Percentiles rank a stretch among this genome's conserved stretches.
Evolutionary conservation across 2,329 filamentous ascomycete species (phyloP).

Genomic region (Sporothrix inflata): DNA sequence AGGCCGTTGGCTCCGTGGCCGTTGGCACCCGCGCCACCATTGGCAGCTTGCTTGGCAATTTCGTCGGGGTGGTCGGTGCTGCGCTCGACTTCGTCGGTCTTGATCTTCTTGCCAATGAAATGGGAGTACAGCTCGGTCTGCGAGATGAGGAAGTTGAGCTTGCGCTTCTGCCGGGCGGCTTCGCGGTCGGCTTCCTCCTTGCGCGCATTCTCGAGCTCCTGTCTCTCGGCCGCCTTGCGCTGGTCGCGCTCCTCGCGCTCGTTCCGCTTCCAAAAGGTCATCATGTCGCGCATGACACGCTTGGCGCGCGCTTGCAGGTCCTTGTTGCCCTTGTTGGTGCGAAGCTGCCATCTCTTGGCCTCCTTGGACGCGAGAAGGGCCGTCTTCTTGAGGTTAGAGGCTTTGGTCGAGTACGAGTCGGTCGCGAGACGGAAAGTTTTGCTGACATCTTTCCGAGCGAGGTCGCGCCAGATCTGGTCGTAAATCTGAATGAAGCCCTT

Average conservation of each 20-base stretch:
- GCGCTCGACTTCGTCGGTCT: slow-evolving; percentile 91
- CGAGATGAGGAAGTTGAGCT: slow-evolving; percentile 98
- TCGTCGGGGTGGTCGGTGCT: slow-evolving; percentile 82
- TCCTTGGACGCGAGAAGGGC: slow-evolving; percentile 96
- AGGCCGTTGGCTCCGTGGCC: slow-evolving; percentile 45
- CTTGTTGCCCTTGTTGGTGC: slow-evolving; percentile 98
- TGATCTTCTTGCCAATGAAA: slow-evolving; percentile 99
- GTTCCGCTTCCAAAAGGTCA: slow-evolving; percentile 99
- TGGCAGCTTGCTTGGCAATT: slow-evolving; percentile 54
- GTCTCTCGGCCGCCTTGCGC: slow-evolving; percentile 89
- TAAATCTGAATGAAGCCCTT: slow-evolving; percentile 97
- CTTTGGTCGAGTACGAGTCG: slow-evolving; percentile 81
- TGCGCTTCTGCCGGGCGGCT: slow-evolving; percentile 95
- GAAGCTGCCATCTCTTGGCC: slow-evolving; percentile 93
- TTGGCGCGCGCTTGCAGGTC: slow-evolving; percentile 96
- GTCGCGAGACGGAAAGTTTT: slow-evolving; percentile 89
- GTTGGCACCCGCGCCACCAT: background rate
- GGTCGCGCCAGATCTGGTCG: slow-evolving; percentile 94
- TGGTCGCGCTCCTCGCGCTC: slow-evolving; percentile 95
- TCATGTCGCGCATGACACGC: slow-evolving; percentile 99
- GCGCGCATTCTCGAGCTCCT: slow-evolving; percentile 94
- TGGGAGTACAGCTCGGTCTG: slow-evolving; percentile 99
- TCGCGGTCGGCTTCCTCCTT: slow-evolving; percentile 97
- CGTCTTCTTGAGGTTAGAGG: slow-evolving; percentile 97
- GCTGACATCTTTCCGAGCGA: slow-evolving; percentile 89